phyloP scores from a whole-genome alignment of 768 basidiomycete genomes.

The Ramaria rubella region DNA sequence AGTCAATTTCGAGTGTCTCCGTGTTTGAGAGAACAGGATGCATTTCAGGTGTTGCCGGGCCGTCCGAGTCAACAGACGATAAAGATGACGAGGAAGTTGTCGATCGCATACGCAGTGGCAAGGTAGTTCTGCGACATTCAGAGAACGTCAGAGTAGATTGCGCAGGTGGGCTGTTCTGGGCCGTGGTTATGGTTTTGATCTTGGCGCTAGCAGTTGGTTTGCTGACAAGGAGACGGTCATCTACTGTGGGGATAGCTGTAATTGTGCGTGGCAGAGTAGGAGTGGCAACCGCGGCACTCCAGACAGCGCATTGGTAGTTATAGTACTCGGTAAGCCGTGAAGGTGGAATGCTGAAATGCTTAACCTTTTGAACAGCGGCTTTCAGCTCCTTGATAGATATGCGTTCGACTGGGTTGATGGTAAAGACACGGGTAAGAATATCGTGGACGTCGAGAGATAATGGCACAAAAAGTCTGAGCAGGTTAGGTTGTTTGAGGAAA shows the following conservation, averaged over 20 bases:
- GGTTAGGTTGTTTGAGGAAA: conserved; percentile 20
- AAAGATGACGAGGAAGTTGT: not conserved
- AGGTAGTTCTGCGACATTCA: not conserved
- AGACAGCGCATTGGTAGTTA: conserved; percentile 25
- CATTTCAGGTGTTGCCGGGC: conserved; percentile 44
- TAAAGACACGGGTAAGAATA: not conserved
- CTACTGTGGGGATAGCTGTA: not conserved
- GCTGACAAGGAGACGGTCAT: too few relatives aligned
- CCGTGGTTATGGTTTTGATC: too few relatives aligned
- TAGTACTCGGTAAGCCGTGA: conserved; percentile 43
- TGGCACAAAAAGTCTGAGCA: conserved; percentile 35
- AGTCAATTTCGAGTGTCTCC: conserved; percentile 30
- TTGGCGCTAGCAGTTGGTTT: too few relatives aligned
- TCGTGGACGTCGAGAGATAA: conserved; percentile 51
- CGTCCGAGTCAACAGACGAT: conserved; percentile 14
- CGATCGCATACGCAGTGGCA: too few relatives aligned
- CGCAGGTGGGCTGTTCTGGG: too few relatives aligned
- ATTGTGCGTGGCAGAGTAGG: not conserved
- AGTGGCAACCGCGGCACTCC: not conserved
- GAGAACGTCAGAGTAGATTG: too few relatives aligned
- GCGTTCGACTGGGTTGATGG: not conserved
- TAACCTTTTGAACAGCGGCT: conserved; percentile 26
- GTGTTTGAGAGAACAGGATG: conserved; percentile 34
- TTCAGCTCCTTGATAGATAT: conserved; percentile 35
- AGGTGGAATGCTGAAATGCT: conserved; percentile 34